These are phyloP conservation scores for Ganoderma boninense DNA, from an alignment of 1,284 basidiomycete species.

Conservation along the genomic window DNA sequence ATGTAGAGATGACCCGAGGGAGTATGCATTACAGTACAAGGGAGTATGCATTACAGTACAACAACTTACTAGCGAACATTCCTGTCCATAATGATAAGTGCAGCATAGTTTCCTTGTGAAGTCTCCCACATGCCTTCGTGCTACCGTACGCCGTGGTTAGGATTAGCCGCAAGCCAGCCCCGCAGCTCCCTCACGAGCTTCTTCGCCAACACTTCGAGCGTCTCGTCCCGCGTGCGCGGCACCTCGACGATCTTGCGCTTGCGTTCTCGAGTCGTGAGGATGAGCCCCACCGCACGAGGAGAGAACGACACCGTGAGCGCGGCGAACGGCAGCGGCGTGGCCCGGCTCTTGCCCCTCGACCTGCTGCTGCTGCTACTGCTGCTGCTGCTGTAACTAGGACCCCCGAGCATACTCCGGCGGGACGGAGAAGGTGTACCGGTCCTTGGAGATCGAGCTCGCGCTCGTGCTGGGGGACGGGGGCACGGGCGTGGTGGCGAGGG, in stretches of 20 bases:
- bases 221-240: constrained; percentile 58
- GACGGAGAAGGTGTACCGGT: neutral
- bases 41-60: neutral
- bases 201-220: constrained; percentile 65
- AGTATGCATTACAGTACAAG: no score
- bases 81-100: neutral
- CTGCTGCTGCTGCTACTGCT: neutral
- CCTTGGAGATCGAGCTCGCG: constrained; percentile 4
- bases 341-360: constrained; percentile 34
- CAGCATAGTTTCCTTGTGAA: neutral
- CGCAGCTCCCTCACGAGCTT: constrained; percentile 52
- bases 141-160: constrained; percentile 15
- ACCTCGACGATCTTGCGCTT: constrained; percentile 69
- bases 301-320: constrained; percentile 65
- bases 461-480: constrained; percentile 17
- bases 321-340: constrained; percentile 55
- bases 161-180: constrained; percentile 34
- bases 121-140: no score
- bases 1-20: no score
- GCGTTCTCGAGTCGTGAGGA: constrained; percentile 50
- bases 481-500: constrained; percentile 27
- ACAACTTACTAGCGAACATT: neutral
- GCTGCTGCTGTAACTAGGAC: neutral
- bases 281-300: constrained; percentile 62
- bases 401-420: neutral